These are phyloP conservation scores for Phytophthora meadii DNA, from an alignment of 352 stramenopile genomes.

Conservation along the genomic window DNA sequence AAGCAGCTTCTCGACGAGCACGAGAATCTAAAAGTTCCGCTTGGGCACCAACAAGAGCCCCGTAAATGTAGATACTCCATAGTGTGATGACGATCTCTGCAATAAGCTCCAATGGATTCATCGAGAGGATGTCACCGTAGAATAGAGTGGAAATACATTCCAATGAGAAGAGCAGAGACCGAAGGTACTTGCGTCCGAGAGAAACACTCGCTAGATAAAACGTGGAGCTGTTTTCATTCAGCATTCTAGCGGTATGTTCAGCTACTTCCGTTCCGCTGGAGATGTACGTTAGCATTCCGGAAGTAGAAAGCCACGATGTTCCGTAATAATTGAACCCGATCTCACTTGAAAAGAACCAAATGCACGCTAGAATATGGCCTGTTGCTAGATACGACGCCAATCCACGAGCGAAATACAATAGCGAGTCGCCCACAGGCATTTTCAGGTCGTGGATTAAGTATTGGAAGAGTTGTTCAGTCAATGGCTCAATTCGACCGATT, in stretches of 20 bases:
- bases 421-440: slow-evolving; percentile 44
- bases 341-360: slow-evolving; percentile 64
- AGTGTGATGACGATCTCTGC: slow-evolving; percentile 65
- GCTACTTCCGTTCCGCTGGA: slow-evolving; percentile 5
- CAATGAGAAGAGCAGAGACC: slow-evolving; percentile 68
- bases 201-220: slow-evolving; percentile 35
- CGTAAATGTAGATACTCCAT: slow-evolving; percentile 78
- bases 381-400: slow-evolving; percentile 57
- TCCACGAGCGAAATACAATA: slow-evolving; percentile 52
- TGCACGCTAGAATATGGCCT: slow-evolving; percentile 66
- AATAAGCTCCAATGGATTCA: slow-evolving; percentile 67
- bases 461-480: slow-evolving; percentile 65
- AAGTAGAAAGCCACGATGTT: slow-evolving; percentile 49
- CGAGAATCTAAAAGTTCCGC: slow-evolving; percentile 57
- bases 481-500: slow-evolving; percentile 41
- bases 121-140: slow-evolving; percentile 74
- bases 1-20: slow-evolving; percentile 50
- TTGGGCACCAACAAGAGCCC: slow-evolving; percentile 64
- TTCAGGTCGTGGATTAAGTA: slow-evolving; percentile 67
- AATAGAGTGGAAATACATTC: slow-evolving; percentile 77
- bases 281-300: slow-evolving; percentile 58
- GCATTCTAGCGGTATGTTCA: slow-evolving; percentile 6
- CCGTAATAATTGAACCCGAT: slow-evolving; percentile 46
- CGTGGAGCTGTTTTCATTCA: slow-evolving; percentile 9
- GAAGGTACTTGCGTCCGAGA: slow-evolving; percentile 68